Evolutionary conservation across 148 eudicot genomes (phyloP).

Genomic region (Dianthus caryophyllus): DNA sequence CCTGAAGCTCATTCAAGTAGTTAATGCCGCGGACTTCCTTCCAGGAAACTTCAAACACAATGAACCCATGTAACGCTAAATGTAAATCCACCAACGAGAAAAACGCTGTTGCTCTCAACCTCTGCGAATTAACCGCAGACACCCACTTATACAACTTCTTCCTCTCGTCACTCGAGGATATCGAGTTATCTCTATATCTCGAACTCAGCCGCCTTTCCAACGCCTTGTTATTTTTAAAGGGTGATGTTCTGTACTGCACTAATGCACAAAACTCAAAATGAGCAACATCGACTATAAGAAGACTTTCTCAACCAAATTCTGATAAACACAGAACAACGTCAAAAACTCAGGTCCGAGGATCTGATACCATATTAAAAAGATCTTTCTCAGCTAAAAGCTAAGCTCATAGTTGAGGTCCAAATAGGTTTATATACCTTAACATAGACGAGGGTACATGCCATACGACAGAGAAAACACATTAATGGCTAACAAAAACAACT

Average conservation of each 20-base stretch:
- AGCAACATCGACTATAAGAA: too few species aligned
- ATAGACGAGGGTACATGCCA: too few species aligned
- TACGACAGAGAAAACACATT: too few species aligned
- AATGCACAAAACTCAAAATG: constrained; percentile 31
- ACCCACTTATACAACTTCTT: constrained; percentile 46
- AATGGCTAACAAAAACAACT: too few species aligned
- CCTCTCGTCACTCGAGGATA: constrained; percentile 30
- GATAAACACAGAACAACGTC: too few species aligned
- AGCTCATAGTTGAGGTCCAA: too few species aligned
- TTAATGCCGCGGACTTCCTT: constrained; percentile 80
- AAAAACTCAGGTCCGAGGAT: too few species aligned
- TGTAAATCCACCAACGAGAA: constrained; percentile 67
- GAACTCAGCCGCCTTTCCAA: constrained; percentile 39
- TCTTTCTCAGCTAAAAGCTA: too few species aligned
- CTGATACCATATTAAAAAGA: too few species aligned
- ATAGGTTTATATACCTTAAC: too few species aligned
- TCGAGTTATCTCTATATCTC: constrained; percentile 30
- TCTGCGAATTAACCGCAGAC: constrained; percentile 51
- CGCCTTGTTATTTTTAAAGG: constrained; percentile 71
- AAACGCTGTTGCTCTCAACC: constrained; percentile 51
- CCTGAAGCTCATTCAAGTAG: constrained; percentile 95
- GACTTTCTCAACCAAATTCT: too few species aligned
- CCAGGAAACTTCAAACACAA: constrained; percentile 86
- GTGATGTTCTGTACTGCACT: constrained; percentile 81
- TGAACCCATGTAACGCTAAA: constrained; percentile 79